Evolutionary conservation across 2,329 filamentous ascomycete genomes (phyloP).

Genomic region (Fusarium aywerte): DNA sequence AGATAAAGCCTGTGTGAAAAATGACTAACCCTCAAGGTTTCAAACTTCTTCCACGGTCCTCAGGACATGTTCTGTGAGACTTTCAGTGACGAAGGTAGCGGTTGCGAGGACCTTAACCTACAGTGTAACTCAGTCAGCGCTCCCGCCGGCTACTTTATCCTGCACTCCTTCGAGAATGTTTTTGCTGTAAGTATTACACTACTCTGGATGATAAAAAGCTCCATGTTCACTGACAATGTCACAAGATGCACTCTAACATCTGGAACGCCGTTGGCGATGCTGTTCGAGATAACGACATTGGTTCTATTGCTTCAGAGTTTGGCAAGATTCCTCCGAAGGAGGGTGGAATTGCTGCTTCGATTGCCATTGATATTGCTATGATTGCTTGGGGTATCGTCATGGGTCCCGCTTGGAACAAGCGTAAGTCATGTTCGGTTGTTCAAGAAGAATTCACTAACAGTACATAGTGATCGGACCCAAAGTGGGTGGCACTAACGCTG

Average conservation of each 20-base stretch:
- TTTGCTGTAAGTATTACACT: neutral
- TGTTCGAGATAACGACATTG: constrained; percentile 21
- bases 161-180: constrained; percentile 19
- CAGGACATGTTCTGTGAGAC: constrained; percentile 30
- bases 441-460: neutral
- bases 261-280: constrained; percentile 28
- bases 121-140: constrained; percentile 15
- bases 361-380: constrained; percentile 23
- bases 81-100: constrained; percentile 18
- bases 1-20: accelerated
- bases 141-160: constrained; percentile 25
- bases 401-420: constrained; percentile 29
- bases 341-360: constrained; percentile 4
- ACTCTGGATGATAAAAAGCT: too few species aligned
- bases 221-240: too few species aligned
- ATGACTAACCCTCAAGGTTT: neutral
- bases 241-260: constrained; percentile 25
- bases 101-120: constrained; percentile 12
- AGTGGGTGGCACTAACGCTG: constrained; percentile 3
- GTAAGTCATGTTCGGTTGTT: neutral
- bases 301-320: constrained; percentile 17
- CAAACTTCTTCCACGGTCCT: constrained; percentile 26
- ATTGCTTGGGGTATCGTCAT: constrained; percentile 26
- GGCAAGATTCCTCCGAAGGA: constrained; percentile 22
- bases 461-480: constrained; percentile 14